These are phyloP conservation scores for Trichomonascaceae sp. DNA, from an alignment of 1,139 yeast species.

Conservation along the genomic window DNA sequence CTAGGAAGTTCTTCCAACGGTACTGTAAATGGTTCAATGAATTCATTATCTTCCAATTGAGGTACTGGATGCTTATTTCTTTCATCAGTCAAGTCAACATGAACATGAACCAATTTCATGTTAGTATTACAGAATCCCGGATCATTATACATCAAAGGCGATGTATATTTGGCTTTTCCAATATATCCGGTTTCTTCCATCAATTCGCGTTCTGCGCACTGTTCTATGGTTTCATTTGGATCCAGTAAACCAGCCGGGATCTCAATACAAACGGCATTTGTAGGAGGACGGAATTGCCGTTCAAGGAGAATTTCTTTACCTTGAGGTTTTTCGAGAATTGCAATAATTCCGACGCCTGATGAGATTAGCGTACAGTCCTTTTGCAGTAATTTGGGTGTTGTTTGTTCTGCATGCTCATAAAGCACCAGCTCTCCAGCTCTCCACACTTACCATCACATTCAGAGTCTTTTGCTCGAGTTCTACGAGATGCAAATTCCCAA, in stretches of 20 bases:
- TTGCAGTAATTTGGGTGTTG: too few relatives aligned
- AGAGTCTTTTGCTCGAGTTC: constrained; percentile 63
- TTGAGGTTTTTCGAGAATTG: constrained; percentile 50
- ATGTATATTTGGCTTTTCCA: constrained; percentile 50
- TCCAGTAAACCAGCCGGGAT: constrained; percentile 94
- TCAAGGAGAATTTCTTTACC: constrained; percentile 63
- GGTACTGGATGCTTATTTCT: constrained; percentile 66
- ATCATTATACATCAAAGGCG: constrained; percentile 68
- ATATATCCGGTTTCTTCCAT: constrained; percentile 89
- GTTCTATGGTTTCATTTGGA: constrained; percentile 67
- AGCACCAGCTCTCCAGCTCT: too few relatives aligned
- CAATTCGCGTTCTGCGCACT: constrained; percentile 81
- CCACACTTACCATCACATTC: constrained; percentile 57
- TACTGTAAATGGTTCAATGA: constrained; percentile 70
- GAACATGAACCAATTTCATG: constrained; percentile 70
- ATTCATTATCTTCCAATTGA: constrained; percentile 81
- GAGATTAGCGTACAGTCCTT: too few relatives aligned
- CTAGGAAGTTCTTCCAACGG: constrained; percentile 56
- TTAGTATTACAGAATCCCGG: constrained; percentile 91
- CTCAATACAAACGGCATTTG: constrained; percentile 79
- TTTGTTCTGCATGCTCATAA: too few relatives aligned
- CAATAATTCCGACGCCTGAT: constrained; percentile 67
- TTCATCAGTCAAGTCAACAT: constrained; percentile 61
- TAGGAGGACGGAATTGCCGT: constrained; percentile 91
- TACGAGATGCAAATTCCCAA: constrained; percentile 90